Evolutionary conservation across 768 basidiomycete genomes (phyloP).

Genomic region (Lactifluus subvellereus): DNA sequence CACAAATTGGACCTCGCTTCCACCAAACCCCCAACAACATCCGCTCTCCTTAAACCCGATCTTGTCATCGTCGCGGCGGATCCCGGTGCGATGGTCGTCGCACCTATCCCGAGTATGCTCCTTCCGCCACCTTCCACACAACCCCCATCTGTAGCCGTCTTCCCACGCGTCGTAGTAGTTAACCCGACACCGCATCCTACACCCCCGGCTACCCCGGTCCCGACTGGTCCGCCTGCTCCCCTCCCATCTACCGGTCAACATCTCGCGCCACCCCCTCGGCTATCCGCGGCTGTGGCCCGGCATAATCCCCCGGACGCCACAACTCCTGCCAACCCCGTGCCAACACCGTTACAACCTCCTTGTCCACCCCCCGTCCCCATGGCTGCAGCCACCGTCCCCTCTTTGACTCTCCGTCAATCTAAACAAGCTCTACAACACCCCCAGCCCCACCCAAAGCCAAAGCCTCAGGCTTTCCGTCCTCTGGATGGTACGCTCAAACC

Average conservation of each 20-base stretch:
- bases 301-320: slow-evolving; percentile 15
- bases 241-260: slow-evolving; percentile 29
- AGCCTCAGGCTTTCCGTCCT: slow-evolving; percentile 6
- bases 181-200: slow-evolving; percentile 77
- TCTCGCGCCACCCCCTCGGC: slow-evolving; percentile 29
- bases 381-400: not conserved
- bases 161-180: slow-evolving; percentile 60
- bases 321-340: slow-evolving; percentile 23
- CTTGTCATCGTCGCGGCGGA: slow-evolving; percentile 20
- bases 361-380: slow-evolving; percentile 33
- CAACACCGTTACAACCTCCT: slow-evolving; percentile 26
- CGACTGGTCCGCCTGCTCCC: slow-evolving; percentile 27
- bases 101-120: slow-evolving; percentile 27
- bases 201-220: slow-evolving; percentile 61
- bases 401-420: not conserved
- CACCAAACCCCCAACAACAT: slow-evolving; percentile 22
- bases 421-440: not conserved
- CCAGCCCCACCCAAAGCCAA: not conserved
- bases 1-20: slow-evolving; percentile 32
- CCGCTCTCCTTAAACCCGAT: slow-evolving; percentile 18
- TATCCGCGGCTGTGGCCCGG: slow-evolving; percentile 22
- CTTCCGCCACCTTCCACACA: slow-evolving; percentile 23
- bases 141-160: slow-evolving; percentile 28
- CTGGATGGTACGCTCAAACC: slow-evolving; percentile 33
- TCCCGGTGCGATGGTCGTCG: slow-evolving; percentile 24